Percentiles rank a stretch among this genome's conserved stretches.
Evolutionary conservation across 139 green algal species (phyloP).

Genomic region (Tetraselmis striata): DNA sequence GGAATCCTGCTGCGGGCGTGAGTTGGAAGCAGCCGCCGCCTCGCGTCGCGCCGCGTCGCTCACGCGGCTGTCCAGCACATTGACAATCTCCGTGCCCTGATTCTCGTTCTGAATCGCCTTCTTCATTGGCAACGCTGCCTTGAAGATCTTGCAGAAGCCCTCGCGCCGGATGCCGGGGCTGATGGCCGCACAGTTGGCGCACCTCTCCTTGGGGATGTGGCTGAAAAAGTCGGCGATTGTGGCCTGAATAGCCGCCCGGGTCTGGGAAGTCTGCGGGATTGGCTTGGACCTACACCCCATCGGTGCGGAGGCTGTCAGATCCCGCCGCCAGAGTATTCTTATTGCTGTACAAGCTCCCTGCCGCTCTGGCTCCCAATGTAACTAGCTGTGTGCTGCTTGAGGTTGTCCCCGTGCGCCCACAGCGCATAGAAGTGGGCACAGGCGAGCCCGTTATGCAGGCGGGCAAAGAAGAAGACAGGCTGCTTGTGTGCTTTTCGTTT

Average conservation of each 20-base stretch:
- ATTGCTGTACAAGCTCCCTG: no score
- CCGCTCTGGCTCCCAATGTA: no score
- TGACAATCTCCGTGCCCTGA: constrained; percentile 32
- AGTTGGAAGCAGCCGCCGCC: not conserved
- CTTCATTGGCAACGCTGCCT: constrained; percentile 43
- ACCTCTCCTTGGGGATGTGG: constrained; percentile 51
- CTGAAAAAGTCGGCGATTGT: constrained; percentile 65
- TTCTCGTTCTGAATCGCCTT: constrained; percentile 33
- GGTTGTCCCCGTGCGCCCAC: no score
- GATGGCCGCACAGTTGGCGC: constrained; percentile 73
- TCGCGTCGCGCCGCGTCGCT: not conserved
- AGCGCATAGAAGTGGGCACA: no score
- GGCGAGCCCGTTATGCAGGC: no score
- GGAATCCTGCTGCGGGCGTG: constrained; percentile 11
- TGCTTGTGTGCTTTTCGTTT: no score
- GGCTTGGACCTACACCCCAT: no score
- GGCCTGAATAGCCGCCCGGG: constrained; percentile 28
- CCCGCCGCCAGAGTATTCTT: no score
- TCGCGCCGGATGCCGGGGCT: constrained; percentile 49
- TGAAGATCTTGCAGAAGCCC: constrained; percentile 59
- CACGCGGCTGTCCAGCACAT: constrained; percentile 12
- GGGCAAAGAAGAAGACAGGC: no score
- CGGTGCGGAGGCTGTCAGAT: no score
- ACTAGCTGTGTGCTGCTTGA: no score
- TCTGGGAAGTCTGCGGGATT: constrained; percentile 16